Evolutionary conservation across 768 basidiomycete genomes (phyloP).

Genomic region (Mycena belliarum): DNA sequence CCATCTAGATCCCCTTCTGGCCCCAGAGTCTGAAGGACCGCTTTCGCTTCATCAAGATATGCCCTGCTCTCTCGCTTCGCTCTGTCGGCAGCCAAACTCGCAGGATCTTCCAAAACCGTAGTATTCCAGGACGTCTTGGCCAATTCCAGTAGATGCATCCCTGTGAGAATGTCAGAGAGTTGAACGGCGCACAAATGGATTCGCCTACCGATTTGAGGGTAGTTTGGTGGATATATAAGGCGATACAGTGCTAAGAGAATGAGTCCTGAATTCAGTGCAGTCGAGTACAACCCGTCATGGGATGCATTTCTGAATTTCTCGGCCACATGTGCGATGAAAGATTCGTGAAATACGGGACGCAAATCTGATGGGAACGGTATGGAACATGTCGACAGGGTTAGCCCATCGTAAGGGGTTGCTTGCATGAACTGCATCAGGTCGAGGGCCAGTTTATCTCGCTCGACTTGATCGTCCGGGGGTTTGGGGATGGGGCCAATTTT

Average conservation of each 20-base stretch:
- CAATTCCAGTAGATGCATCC: conserved; percentile 74
- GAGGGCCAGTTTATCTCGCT: conserved; percentile 31
- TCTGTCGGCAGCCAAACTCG: conserved; percentile 17
- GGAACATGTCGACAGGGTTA: conserved; percentile 30
- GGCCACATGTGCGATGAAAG: conserved; percentile 57
- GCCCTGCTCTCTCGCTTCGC: conserved; percentile 30
- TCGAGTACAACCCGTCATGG: conserved; percentile 59
- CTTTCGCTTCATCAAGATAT: conserved; percentile 42
- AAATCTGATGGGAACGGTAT: conserved; percentile 42
- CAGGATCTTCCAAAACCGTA: conserved; percentile 35
- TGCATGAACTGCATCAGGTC: conserved; percentile 42
- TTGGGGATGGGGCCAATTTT: conserved; percentile 38
- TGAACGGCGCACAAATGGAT: neutral
- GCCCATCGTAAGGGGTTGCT: conserved; percentile 26
- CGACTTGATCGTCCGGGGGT: conserved; percentile 37
- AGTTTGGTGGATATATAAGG: conserved; percentile 71
- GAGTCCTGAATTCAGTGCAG: conserved; percentile 55
- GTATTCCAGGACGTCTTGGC: conserved; percentile 81
- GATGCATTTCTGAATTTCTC: conserved; percentile 69
- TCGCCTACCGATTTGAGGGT: conserved; percentile 76
- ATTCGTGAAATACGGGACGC: conserved; percentile 51
- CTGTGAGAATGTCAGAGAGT: conserved; percentile 35
- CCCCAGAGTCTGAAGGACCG: conserved; percentile 51
- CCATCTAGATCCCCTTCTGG: conserved; percentile 65
- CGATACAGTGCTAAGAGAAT: conserved; percentile 66